Conservation (phyloP, 129 eudicot genomes). For the Ambrosia trifida region DNA sequence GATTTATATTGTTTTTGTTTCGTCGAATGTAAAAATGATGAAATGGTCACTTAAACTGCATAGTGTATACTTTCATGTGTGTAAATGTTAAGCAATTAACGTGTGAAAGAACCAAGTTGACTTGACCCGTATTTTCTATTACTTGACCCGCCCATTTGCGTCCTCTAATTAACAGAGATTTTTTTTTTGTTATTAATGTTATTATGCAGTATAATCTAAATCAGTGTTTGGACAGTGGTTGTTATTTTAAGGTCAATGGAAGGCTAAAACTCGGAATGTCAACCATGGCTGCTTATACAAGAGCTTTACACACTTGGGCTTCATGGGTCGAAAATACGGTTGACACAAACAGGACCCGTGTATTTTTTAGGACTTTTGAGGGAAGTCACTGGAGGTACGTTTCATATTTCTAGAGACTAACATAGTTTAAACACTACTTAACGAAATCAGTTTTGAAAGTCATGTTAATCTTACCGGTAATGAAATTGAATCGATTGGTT, state of each 20-base stretch:
- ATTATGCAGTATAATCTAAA: constrained; percentile 4
- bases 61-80: constrained; percentile 57
- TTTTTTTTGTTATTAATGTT: not conserved
- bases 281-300: constrained; percentile 51
- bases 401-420: not conserved
- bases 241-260: constrained; percentile 72
- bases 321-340: constrained; percentile 75
- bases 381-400: constrained; percentile 88
- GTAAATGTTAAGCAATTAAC: no score
- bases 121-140: no score
- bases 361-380: constrained; percentile 89
- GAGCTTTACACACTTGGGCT: constrained; percentile 80
- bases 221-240: constrained; percentile 56
- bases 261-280: constrained; percentile 85
- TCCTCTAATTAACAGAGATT: not conserved
- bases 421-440: not conserved
- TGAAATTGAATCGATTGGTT: not conserved
- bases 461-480: not conserved
- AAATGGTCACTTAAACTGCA: constrained; percentile 50
- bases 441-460: not conserved
- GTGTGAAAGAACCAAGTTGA: no score
- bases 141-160: no score
- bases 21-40: not conserved
- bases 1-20: not conserved
- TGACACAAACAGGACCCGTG: constrained; percentile 65